These are phyloP conservation scores for Halophytophthora batemanensis DNA, from an alignment of 352 stramenopile species.

Conservation along the genomic window DNA sequence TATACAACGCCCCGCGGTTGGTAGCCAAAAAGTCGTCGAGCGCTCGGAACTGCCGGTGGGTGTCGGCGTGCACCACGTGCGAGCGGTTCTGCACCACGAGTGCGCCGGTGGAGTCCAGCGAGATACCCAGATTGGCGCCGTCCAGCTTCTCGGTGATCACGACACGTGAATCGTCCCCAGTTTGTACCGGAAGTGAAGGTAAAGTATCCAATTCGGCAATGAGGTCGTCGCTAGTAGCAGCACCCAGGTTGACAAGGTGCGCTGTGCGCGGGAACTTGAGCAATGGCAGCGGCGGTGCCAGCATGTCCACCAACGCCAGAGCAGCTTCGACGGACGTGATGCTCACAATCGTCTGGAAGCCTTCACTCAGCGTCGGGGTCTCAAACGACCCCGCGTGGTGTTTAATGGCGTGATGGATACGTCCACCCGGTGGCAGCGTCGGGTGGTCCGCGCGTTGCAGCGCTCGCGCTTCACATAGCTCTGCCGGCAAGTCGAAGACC, in stretches of 20 bases:
- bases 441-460: constrained; percentile 42
- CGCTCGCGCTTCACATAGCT: constrained; percentile 45
- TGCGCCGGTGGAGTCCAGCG: constrained; percentile 39
- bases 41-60: constrained; percentile 61
- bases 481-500: constrained; percentile 49
- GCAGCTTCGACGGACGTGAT: constrained; percentile 53
- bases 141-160: constrained; percentile 84
- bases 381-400: constrained; percentile 44
- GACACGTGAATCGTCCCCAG: constrained; percentile 21
- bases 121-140: constrained; percentile 83
- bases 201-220: constrained; percentile 13
- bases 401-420: constrained; percentile 36
- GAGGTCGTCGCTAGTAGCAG: constrained; percentile 55
- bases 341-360: constrained; percentile 47
- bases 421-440: constrained; percentile 38
- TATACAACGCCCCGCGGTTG: constrained; percentile 36
- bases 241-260: constrained; percentile 56
- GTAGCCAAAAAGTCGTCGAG: constrained; percentile 56
- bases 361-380: constrained; percentile 35
- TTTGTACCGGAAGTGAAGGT: background rate
- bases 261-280: constrained; percentile 63
- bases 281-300: constrained; percentile 38
- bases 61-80: constrained; percentile 56
- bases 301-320: constrained; percentile 23
- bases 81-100: constrained; percentile 78